phyloP scores from a whole-genome alignment of 305 asterid species.

The Fraxinus baroniana region DNA sequence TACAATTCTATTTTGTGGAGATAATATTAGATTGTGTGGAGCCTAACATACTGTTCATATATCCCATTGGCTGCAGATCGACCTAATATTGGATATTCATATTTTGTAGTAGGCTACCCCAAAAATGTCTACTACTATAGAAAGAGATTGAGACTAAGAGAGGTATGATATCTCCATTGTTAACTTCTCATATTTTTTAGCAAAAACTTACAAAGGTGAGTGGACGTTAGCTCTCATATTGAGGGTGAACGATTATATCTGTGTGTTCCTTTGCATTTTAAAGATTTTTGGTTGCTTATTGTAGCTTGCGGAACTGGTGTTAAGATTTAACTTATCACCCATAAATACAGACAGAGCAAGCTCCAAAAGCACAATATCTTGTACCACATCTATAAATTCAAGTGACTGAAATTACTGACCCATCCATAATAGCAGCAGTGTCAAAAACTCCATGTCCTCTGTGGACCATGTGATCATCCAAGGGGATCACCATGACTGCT shows the following conservation, averaged over 20 bases:
- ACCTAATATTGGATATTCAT: background rate
- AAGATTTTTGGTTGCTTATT: background rate
- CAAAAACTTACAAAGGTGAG: background rate
- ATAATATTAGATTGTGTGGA: background rate
- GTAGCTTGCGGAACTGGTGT: background rate
- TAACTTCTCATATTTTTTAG: background rate
- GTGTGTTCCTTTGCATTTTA: background rate
- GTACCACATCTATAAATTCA: background rate
- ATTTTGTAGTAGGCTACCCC: background rate
- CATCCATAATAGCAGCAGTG: constrained; percentile 76
- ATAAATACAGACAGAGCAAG: background rate
- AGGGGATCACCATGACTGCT: constrained; percentile 82
- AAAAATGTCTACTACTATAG: background rate
- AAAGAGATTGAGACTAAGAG: background rate
- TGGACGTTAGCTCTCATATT: background rate
- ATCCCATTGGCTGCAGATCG: background rate
- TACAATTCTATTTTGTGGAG: background rate
- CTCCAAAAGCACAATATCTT: background rate
- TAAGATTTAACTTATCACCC: background rate
- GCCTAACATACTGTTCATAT: background rate
- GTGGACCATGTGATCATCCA: constrained; percentile 96
- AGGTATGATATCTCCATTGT: background rate
- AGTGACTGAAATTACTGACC: constrained; percentile 45
- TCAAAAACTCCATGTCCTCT: constrained; percentile 97
- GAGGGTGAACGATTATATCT: background rate